These are phyloP conservation scores for Trichoderma semiorbis DNA, from an alignment of 2,329 filamentous ascomycete genomes.

Conservation along the genomic window DNA sequence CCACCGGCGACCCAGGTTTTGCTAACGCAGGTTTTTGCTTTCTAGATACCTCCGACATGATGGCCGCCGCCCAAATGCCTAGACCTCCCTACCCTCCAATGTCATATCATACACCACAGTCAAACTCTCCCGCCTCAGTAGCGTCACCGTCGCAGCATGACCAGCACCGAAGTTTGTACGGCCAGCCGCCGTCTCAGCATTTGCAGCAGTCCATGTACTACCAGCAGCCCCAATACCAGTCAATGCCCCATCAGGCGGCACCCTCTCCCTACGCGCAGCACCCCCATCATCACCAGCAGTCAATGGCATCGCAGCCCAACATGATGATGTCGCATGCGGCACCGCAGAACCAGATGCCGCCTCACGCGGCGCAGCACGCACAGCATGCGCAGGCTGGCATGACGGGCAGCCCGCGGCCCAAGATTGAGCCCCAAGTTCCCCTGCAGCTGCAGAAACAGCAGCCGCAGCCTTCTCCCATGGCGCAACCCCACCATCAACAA, in stretches of 20 bases:
- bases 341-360: constrained; percentile 55
- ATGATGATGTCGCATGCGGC: constrained; percentile 64
- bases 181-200: constrained; percentile 73
- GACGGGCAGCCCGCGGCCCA: constrained; percentile 59
- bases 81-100: constrained; percentile 83
- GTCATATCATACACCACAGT: constrained; percentile 88
- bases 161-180: constrained; percentile 83
- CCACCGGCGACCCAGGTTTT: not conserved
- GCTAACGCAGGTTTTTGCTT: constrained; percentile 19
- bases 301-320: constrained; percentile 61
- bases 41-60: constrained; percentile 61
- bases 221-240: constrained; percentile 58
- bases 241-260: constrained; percentile 61
- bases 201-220: constrained; percentile 81
- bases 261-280: constrained; percentile 61
- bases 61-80: constrained; percentile 66
- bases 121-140: constrained; percentile 89
- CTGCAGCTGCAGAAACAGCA: constrained; percentile 57
- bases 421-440: constrained; percentile 60
- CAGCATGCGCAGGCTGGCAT: constrained; percentile 54
- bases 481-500: constrained; percentile 37
- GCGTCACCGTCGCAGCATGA: constrained; percentile 87
- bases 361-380: constrained; percentile 54
- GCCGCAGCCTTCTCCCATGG: constrained; percentile 42
- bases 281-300: constrained; percentile 47